These are phyloP conservation scores for Daldinia concentrica DNA, from an alignment of 495 filamentous ascomycete species.

Conservation along the genomic window DNA sequence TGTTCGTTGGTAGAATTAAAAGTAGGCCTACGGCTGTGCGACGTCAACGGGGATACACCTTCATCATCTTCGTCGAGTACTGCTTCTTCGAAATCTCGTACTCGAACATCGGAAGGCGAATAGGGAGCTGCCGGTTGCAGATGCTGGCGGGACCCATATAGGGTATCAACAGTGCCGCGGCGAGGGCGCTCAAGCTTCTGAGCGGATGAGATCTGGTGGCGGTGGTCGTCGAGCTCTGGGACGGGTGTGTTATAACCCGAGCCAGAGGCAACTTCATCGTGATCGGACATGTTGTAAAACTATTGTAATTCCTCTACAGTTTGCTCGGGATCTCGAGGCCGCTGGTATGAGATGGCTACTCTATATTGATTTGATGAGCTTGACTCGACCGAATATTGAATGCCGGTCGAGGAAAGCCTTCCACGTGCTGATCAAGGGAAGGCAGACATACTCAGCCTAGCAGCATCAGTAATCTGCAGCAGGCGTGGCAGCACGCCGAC, in stretches of 20 bases:
- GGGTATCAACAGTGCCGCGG: constrained; percentile 65
- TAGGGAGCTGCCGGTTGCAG: constrained; percentile 51
- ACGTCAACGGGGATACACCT: constrained; percentile 48
- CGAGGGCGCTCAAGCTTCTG: constrained; percentile 63
- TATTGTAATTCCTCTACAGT: constrained; percentile 15
- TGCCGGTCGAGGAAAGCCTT: constrained; percentile 39
- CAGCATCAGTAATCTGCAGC: constrained; percentile 45
- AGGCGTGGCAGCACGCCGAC: constrained; percentile 51
- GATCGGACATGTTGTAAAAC: constrained; percentile 64
- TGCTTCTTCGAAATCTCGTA: constrained; percentile 75
- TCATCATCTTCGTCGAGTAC: constrained; percentile 81
- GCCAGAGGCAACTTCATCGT: constrained; percentile 57
- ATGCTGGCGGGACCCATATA: constrained; percentile 57
- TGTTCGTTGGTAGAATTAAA: constrained; percentile 53
- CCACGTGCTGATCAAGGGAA: constrained; percentile 45
- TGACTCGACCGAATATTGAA: constrained; percentile 1
- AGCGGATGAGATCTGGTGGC: constrained; percentile 75
- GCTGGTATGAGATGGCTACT: background rate
- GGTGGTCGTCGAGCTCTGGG: constrained; percentile 92
- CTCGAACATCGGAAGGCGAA: constrained; percentile 42
- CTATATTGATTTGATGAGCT: constrained; percentile 15
- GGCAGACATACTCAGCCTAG: constrained; percentile 50
- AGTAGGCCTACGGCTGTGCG: constrained; percentile 58
- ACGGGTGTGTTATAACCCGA: constrained; percentile 77
- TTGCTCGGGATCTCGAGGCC: constrained; percentile 13